phyloP scores from a whole-genome alignment of 352 stramenopile genomes.

The Pythium volutum region DNA sequence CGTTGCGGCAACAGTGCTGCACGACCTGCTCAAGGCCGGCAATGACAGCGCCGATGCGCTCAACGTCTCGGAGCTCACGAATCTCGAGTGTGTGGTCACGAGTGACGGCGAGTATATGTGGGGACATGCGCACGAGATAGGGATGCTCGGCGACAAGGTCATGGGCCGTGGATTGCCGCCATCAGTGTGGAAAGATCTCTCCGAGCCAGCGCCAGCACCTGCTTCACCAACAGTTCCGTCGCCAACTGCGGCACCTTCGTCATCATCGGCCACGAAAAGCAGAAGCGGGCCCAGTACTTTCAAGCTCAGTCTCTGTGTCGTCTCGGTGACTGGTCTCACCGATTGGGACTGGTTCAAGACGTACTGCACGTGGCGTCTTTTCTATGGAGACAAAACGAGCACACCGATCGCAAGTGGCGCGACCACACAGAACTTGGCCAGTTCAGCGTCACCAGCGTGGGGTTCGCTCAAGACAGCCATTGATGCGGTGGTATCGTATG shows the following conservation, averaged over 20 bases:
- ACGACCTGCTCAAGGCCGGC: constrained; percentile 12
- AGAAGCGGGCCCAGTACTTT: not conserved
- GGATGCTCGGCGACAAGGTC: constrained; percentile 2
- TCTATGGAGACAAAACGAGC: not conserved
- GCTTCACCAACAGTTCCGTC: not conserved
- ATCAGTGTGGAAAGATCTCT: not conserved
- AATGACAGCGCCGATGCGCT: constrained; percentile 8
- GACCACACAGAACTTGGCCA: not conserved
- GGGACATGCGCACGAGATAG: constrained; percentile 7
- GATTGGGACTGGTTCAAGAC: constrained; percentile 22
- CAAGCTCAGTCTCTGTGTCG: not conserved
- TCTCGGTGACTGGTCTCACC: not conserved
- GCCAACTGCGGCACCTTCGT: not conserved
- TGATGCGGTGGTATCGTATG: not conserved
- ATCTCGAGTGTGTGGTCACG: constrained; percentile 16
- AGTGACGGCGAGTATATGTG: constrained; percentile 13
- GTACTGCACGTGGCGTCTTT: constrained; percentile 19
- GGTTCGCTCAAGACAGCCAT: not conserved
- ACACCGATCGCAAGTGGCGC: constrained; percentile 3
- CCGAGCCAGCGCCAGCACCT: not conserved
- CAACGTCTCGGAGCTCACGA: constrained; percentile 9
- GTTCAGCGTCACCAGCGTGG: constrained; percentile 6
- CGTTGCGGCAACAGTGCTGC: not conserved
- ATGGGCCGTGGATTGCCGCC: constrained; percentile 2
- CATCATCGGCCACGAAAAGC: not conserved